Conservation (phyloP, 1,139 yeast genomes). For the Pichia norvegensis region DNA sequence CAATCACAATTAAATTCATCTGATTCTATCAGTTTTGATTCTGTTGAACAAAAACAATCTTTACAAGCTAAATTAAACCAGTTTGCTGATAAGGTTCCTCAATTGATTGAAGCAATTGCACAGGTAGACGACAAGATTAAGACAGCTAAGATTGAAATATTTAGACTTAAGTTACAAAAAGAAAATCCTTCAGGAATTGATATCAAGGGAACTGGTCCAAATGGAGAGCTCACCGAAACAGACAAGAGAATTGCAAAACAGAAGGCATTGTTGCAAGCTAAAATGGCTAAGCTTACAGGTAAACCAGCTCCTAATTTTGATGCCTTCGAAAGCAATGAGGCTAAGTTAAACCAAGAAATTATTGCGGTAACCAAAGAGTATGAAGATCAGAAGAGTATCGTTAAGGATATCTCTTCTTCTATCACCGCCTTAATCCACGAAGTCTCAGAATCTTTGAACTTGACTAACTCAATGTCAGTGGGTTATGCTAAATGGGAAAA, state of each 20-base stretch:
- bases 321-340: slow-evolving; percentile 47
- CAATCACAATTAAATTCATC: slow-evolving; percentile 34
- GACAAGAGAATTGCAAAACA: slow-evolving; percentile 75
- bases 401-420: slow-evolving; percentile 66
- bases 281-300: slow-evolving; percentile 92
- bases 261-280: slow-evolving; percentile 64
- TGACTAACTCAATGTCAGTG: slow-evolving; percentile 40
- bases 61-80: slow-evolving; percentile 44
- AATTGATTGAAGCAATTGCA: slow-evolving; percentile 53
- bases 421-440: slow-evolving; percentile 66
- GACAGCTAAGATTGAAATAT: slow-evolving; percentile 56
- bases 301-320: slow-evolving; percentile 45
- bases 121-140: slow-evolving; percentile 62
- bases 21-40: slow-evolving; percentile 21
- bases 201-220: slow-evolving; percentile 74
- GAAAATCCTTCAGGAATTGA: slow-evolving; percentile 62
- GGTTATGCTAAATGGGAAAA: slow-evolving; percentile 75
- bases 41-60: slow-evolving; percentile 33
- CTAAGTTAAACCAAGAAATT: slow-evolving; percentile 47
- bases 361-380: slow-evolving; percentile 49
- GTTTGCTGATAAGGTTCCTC: slow-evolving; percentile 64
- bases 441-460: slow-evolving; percentile 40
- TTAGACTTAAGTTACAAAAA: slow-evolving; percentile 45
- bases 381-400: slow-evolving; percentile 46
- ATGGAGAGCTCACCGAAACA: slow-evolving; percentile 73